Base-by-base conservation (phyloP, 75 land plant species). In the Isoetes taiwanensis region DNA sequence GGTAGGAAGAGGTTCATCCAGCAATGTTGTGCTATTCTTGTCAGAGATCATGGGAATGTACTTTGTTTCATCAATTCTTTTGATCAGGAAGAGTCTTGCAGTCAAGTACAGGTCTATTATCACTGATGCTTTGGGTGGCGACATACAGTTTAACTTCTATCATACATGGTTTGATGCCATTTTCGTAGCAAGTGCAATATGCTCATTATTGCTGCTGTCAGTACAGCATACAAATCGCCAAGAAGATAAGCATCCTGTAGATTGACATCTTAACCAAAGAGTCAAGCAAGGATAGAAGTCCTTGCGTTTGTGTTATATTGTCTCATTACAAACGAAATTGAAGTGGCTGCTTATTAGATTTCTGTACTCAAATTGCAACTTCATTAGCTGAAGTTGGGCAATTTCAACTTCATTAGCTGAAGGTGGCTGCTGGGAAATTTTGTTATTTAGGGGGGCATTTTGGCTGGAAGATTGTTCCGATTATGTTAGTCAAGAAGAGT, bases 1-100 rank as follows among this genome's bases (percentile, higher is more conserved):
- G 16, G 85, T 76, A 57, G 85, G 85, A 10, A 84, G 80, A 68
- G 85, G 82, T 65, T 79, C 96, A 48, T 74, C 96, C 19, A 89
- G 82, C 42, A 89, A 89, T 62, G 90, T 89, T 31, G 96, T 89
- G 0, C 79, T 89, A 28, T 81, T 89, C 42, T 72, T 89, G 23
- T 76, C 96, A 54, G 96, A 89, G 72, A 85, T 89, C 29, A 89
- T 89, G 96, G 96, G 96, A 40, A 89, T 81, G 85, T 89, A 89
- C 65, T 89, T 89, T 43, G 74, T 89, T 11, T 84, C 96, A 1
- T 89, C 96, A n/a, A 89, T 89, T 56, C 65, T 89, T 5, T 73
- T 89, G 64, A 89, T 89, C 32, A 73, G 96, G 53, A 89, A 89
- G 68, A 89, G 90, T 69, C 73, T 89, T 24, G 90, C 90, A 17